Evolutionary conservation across 306 rosid species (phyloP), one percentile per base, ranked within the genome.

Genomic region (Cicer cuneatum): DNA sequence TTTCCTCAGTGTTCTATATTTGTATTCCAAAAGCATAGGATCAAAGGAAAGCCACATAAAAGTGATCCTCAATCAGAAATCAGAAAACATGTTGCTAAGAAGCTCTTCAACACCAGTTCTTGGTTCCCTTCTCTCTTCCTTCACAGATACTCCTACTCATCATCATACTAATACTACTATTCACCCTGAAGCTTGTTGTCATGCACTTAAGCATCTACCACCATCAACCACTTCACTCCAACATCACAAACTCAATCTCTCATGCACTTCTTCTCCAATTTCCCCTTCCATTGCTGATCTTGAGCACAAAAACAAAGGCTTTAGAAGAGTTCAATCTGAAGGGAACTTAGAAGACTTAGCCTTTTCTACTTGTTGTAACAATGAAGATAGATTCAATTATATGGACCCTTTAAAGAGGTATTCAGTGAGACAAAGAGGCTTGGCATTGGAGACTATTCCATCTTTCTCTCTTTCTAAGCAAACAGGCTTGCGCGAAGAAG

Each of bases 71-170:
- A 37, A 54, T 10, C 56, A 38, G 12, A 6, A 41, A 40, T 16
- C 47, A 39, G 65, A 59, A 82, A 66, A 5, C 43, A 91, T 94
- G 99, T 6, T 94, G 80, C 93, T 94, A 5, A 88, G 91, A 62
- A 92, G 97, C 62, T 86, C 97, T 74, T 94, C 99, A 73, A 88
- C 97, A 14, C 99, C 99, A 12, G 78, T 88, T 78, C 91, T 93
- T 81, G 92, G 93, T 12, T 88, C 97, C 10, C 89, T 94, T 1
- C 81, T 78, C 40, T 43, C 93, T 19, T 78, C 90, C 16, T 70
- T 87, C 81, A 42, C 90, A 29, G 96, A 88, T 2, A 79, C 81
- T 66, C 89, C 92, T 10, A 66, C 42, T 72, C 53, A 69, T 72
- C 53, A 69, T 72, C 58, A 51, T 47, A 46, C 69, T 63, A 43